phyloP scores from a whole-genome alignment of 2,329 filamentous ascomycete genomes.

The Acrocalymma vagum region DNA sequence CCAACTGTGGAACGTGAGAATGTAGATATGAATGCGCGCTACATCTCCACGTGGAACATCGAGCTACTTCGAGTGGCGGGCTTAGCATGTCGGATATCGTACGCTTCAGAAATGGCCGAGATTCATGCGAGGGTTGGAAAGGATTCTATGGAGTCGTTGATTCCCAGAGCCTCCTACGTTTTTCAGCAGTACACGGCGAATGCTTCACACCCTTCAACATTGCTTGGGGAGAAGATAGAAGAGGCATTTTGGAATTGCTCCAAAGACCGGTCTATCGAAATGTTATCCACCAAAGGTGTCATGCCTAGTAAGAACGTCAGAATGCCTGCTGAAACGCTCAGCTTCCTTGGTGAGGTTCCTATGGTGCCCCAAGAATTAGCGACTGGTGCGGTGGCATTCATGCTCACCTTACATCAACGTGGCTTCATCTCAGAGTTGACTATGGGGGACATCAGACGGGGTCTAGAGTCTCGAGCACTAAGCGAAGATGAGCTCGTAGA shows the following conservation, averaged over 20 bases:
- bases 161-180: constrained; percentile 82
- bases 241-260: constrained; percentile 97
- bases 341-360: constrained; percentile 89
- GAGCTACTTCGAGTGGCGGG: constrained; percentile 92
- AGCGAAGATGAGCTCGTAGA: constrained; percentile 79
- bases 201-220: constrained; percentile 86
- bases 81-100: constrained; percentile 88
- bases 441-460: constrained; percentile 82
- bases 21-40: constrained; percentile 94
- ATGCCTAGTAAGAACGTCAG: constrained; percentile 85
- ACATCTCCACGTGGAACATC: constrained; percentile 93
- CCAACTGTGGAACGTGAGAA: constrained; percentile 97
- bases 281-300: constrained; percentile 88
- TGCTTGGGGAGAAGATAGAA: constrained; percentile 87
- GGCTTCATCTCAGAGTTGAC: constrained; percentile 89
- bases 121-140: constrained; percentile 67
- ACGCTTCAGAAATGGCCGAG: constrained; percentile 79
- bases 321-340: constrained; percentile 73
- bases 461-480: constrained; percentile 83
- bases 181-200: constrained; percentile 87
- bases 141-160: constrained; percentile 65
- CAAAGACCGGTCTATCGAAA: constrained; percentile 77
- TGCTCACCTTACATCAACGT: constrained; percentile 82
- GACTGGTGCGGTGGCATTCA: constrained; percentile 72
- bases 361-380: constrained; percentile 81